phyloP scores from a whole-genome alignment of 2,329 filamentous ascomycete species.

The Xylariaceae sp. region DNA sequence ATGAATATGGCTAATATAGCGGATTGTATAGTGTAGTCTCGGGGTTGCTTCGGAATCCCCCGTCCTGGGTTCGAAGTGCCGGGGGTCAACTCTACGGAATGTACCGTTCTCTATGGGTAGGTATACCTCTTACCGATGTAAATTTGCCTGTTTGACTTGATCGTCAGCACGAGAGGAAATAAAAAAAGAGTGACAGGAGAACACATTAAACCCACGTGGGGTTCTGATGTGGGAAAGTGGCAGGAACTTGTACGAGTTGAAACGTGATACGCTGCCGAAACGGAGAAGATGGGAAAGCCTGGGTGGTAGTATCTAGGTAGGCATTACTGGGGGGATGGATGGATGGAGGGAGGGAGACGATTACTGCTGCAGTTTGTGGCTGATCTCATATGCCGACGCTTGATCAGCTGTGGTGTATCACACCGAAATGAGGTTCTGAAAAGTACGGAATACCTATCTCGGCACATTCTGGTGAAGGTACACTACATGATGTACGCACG shows the following conservation, averaged over 20 bases:
- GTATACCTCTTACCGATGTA: background rate
- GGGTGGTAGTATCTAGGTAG: background rate
- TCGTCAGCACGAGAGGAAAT: background rate
- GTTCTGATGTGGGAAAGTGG: background rate
- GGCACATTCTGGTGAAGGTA: background rate
- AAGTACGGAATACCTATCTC: background rate
- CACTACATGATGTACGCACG: background rate
- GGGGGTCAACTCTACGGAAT: background rate
- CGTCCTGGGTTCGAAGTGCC: background rate
- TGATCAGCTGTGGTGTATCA: slow-evolving; percentile 4
- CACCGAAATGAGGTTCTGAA: background rate
- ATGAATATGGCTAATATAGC: background rate
- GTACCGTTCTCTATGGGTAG: background rate
- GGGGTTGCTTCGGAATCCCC: slow-evolving; percentile 5
- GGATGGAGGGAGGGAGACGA: background rate
- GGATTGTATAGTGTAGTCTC: background rate
- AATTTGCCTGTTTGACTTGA: background rate
- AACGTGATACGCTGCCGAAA: slow-evolving; percentile 3
- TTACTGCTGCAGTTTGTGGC: slow-evolving; percentile 4
- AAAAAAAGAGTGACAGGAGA: background rate
- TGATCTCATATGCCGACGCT: slow-evolving; percentile 16
- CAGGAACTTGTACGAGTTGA: background rate
- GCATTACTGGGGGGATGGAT: background rate
- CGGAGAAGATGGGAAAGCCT: background rate
- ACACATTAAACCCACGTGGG: background rate